Conservation (phyloP, 2,329 filamentous ascomycete genomes). For the Myriosclerotinia curreyana region DNA sequence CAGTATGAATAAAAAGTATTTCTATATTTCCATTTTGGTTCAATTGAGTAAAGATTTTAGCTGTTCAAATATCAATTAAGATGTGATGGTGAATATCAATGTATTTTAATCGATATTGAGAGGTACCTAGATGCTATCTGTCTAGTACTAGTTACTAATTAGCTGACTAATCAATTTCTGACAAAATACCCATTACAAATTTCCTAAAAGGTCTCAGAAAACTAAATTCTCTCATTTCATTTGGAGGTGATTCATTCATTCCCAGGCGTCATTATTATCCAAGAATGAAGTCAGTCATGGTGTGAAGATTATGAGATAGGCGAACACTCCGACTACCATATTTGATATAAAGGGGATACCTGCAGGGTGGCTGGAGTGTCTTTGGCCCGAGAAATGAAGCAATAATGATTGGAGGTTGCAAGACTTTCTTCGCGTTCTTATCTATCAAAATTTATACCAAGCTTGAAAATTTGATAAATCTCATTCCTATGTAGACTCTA, state of each 20-base stretch:
- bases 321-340: too few relatives aligned
- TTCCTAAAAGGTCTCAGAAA: background rate
- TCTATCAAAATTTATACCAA: background rate
- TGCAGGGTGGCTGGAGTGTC: too few relatives aligned
- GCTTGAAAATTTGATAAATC: background rate
- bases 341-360: too few relatives aligned
- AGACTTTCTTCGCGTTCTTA: too few relatives aligned
- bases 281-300: too few relatives aligned
- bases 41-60: background rate
- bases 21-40: background rate
- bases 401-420: too few relatives aligned
- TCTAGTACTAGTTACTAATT: too few relatives aligned
- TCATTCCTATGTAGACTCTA: background rate
- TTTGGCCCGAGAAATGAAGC: too few relatives aligned
- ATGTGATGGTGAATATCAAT: background rate
- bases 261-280: too few relatives aligned
- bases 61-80: background rate
- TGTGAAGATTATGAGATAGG: too few relatives aligned
- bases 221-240: background rate
- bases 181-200: background rate
- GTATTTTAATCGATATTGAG: background rate
- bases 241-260: background rate
- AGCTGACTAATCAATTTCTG: background rate
- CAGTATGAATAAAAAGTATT: background rate
- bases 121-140: background rate